Base-by-base conservation (phyloP, 2,329 filamentous ascomycete genomes). In the Rhytidhysteron rufulum region DNA sequence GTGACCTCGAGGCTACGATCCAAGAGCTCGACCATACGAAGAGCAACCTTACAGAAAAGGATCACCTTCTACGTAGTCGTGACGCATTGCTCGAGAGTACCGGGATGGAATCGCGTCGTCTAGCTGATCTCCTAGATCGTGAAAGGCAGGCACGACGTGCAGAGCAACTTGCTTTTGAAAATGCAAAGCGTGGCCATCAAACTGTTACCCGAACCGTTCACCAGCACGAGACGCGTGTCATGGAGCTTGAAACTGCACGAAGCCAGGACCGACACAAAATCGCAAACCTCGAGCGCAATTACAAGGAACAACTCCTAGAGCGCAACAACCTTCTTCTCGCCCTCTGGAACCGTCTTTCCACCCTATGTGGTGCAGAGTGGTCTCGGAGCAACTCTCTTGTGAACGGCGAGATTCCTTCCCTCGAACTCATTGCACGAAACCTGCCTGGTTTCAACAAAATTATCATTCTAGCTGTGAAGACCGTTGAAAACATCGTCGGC, bases 351-450 rank as follows among this genome's bases (percentile, higher is more conserved):
- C 80, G 86, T 33, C 76, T 98, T 7, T 90, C 88, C 3, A 77
- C 80, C 0, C 76, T 97, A 31, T 97, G 93, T 55, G 93, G 93
- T 9, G 78, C 82, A 0, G 93, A 97, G 58, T 98, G 93, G 91
- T 81, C 86, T 4, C 86, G 95, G 62, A 82, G 85, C 55, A 90
- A 97, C 64, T 85, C 85, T 41, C 79, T 95, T 18, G 86, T 97
- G 58, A 91, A 93, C 55, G 88, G 89, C 16, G 86, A 91, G 44
- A 70, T 95, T 5, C 88, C 90, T 0, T 88, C 85, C 10, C 75
- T 94, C 24, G 91, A 96, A 56, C 83, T 89, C 11, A 86, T 98
- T 45, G 82, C 83, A 1, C 90, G 83, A 36, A 88, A 93, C 67
- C 75, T 97, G 4, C 84, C 86, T 0, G 87, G 86, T 1, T 97